Base-by-base conservation (phyloP, 352 stramenopile genomes). In the Globisporangium okanoganense region DNA sequence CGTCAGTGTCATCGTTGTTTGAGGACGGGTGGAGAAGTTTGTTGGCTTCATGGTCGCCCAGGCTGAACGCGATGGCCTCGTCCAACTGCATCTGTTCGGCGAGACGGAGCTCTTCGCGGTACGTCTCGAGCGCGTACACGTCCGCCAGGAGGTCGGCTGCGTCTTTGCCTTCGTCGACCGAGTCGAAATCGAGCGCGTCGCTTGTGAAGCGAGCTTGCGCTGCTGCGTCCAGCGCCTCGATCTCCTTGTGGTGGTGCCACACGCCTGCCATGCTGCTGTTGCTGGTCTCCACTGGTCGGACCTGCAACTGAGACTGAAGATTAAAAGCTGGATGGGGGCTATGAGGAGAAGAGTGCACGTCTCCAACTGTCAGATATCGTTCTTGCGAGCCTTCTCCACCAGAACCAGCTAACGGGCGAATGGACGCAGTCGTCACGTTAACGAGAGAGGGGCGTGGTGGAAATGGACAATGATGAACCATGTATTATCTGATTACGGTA, bases 41-140 rank as follows among this genome's bases (percentile, higher is more conserved):
- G 2, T 36, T 24, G 14, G 36, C 52, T 18, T 77, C 66, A 2
- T 58, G 43, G 5, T 66, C 51, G 14, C 52, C 43, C 22, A 75
- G 29, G 20, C 69, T 77, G 36, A 67, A 48, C 2, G 69, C 69
- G 24, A 77, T 58, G 4, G 63, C 49, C 27, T 72, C 61, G 43
- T 78, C 71, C 13, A 71, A 25, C 0, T 24, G n/a, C 1, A 56
- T 14, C 22, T 72, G 68, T 38, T 69, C 65, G 7, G 43, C 35
- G 29, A 44, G 18, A 1, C 49, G 40, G 13, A 73, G 51, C 13
- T 65, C 63, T 29, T 64, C 43, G 20, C 67, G 67, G 20, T 67
- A 49, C 20, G 49, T 25, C 48, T 70, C 67, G n/a, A 76, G 56
- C 7, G 52, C 50, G 20, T 65, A 53, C 33, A 64, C 47, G 1